phyloP scores from a whole-genome alignment of 2,329 filamentous ascomycete genomes.

The Fusarium palustre region DNA sequence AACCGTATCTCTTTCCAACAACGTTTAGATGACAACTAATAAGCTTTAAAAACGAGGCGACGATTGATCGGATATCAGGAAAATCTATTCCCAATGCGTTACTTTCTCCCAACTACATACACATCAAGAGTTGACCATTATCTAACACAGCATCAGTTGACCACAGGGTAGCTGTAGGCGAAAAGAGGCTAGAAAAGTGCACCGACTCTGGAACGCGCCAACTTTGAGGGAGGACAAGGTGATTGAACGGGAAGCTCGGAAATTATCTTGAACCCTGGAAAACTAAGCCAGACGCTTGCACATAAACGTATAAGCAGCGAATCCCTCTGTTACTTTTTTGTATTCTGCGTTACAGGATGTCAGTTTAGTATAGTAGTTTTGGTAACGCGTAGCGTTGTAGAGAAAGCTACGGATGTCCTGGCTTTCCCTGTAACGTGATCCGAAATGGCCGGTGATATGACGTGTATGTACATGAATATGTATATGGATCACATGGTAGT shows the following conservation, averaged over 20 bases:
- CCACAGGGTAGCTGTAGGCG: neutral
- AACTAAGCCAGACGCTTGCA: neutral
- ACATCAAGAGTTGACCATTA: too few relatives aligned
- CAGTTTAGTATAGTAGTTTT: neutral
- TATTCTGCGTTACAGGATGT: neutral
- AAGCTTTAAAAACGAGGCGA: accelerated
- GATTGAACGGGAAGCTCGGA: neutral
- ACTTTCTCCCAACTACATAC: too few relatives aligned
- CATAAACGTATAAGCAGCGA: neutral
- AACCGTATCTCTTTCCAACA: neutral
- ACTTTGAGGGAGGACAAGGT: too few relatives aligned
- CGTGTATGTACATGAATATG: too few relatives aligned
- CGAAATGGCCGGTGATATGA: neutral
- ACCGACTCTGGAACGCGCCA: neutral
- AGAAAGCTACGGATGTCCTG: neutral
- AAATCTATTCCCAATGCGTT: accelerated
- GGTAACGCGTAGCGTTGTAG: neutral
- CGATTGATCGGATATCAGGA: accelerated
- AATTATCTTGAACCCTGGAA: neutral
- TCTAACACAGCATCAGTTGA: neutral
- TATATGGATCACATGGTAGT: neutral
- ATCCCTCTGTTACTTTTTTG: neutral
- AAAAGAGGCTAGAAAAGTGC: neutral
- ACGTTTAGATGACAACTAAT: accelerated
- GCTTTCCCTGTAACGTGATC: neutral